Percentiles rank a stretch among this genome's conserved stretches.
Evolutionary conservation across 768 basidiomycete species (phyloP).

Genomic region (Podaxis sp.): DNA sequence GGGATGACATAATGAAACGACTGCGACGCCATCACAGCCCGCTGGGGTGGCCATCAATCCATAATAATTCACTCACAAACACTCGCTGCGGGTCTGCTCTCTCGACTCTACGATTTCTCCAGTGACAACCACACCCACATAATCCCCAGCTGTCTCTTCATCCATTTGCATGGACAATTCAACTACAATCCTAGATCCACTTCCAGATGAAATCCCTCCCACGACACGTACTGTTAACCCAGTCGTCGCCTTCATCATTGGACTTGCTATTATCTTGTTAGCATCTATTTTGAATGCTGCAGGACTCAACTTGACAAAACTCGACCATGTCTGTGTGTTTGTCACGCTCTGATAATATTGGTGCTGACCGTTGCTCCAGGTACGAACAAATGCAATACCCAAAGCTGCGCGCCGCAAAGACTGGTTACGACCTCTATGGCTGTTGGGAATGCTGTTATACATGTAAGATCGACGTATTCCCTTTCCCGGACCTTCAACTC

Average conservation of each 20-base stretch:
- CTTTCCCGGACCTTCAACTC: background rate
- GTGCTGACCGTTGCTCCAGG: constrained; percentile 35
- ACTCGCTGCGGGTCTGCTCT: background rate
- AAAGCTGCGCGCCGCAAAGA: constrained; percentile 71
- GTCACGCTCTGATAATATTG: background rate
- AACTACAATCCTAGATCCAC: constrained; percentile 10
- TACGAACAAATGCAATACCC: constrained; percentile 72
- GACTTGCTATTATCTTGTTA: constrained; percentile 79
- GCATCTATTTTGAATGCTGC: constrained; percentile 88
- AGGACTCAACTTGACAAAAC: constrained; percentile 92
- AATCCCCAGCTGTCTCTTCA: background rate
- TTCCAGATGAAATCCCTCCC: constrained; percentile 19
- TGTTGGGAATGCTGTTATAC: constrained; percentile 91
- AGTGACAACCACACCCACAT: background rate
- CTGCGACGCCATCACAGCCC: too few species aligned
- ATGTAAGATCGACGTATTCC: constrained; percentile 52
- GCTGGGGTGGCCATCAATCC: too few species aligned
- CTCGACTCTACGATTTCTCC: background rate
- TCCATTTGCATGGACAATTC: constrained; percentile 5
- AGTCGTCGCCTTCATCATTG: constrained; percentile 76
- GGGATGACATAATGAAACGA: too few species aligned
- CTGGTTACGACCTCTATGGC: constrained; percentile 85
- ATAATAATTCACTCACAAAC: background rate
- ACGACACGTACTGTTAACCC: constrained; percentile 38
- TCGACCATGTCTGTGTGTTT: constrained; percentile 72